Conservation (phyloP, 306 rosid species). For the Dryas octopetala region DNA sequence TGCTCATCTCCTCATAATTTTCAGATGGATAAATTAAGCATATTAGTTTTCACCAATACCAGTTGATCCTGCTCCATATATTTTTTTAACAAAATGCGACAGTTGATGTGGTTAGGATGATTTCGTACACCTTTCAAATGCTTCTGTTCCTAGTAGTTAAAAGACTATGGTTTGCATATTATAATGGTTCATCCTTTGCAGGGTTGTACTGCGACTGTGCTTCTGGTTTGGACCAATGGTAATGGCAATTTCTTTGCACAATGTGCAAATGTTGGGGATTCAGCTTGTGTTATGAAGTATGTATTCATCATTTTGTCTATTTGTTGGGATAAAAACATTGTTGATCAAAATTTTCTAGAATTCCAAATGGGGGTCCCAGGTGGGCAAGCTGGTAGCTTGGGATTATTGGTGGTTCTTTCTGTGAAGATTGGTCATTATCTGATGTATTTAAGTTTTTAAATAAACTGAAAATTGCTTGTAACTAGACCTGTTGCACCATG, state of each 20-base stretch:
- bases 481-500: background rate
- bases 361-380: background rate
- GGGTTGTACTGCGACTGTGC: constrained; percentile 99
- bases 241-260: constrained; percentile 68
- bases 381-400: background rate
- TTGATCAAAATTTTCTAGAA: background rate
- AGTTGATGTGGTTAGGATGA: constrained; percentile 7
- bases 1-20: too few relatives aligned
- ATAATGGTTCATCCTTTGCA: constrained; percentile 39
- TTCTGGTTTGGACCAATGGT: constrained; percentile 80
- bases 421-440: background rate
- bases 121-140: background rate
- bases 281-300: constrained; percentile 80
- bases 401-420: background rate
- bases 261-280: constrained; percentile 98
- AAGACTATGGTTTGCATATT: constrained; percentile 10
- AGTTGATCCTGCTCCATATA: background rate
- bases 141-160: background rate
- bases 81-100: background rate
- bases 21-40: too few relatives aligned
- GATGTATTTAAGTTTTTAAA: background rate
- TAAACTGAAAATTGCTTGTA: background rate
- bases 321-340: constrained; percentile 16
- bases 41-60: background rate
- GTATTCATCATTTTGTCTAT: constrained; percentile 27